Evolutionary conservation across 345 rosid genomes (phyloP).

Genomic region (Anacardium occidentale): DNA sequence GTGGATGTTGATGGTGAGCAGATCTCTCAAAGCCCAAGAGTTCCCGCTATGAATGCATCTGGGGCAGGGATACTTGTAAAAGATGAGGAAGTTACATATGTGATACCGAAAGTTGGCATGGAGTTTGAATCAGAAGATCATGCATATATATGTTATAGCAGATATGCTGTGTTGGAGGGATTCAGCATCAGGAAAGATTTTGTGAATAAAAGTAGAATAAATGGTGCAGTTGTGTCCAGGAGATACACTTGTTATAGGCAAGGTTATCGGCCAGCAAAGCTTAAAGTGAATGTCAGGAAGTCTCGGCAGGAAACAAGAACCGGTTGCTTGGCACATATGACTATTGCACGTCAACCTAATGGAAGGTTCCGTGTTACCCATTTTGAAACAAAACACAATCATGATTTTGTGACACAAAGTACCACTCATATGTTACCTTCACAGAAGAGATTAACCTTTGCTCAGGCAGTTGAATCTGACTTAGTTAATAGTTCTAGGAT

Average conservation of each 20-base stretch:
- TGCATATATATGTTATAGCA: constrained; percentile 32
- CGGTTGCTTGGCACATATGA: constrained; percentile 46
- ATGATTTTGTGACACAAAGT: constrained; percentile 31
- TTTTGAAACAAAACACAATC: constrained; percentile 37
- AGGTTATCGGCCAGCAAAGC: constrained; percentile 31
- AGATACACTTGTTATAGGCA: constrained; percentile 38
- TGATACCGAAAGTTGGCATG: constrained; percentile 29
- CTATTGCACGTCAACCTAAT: constrained; percentile 34
- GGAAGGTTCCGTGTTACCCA: constrained; percentile 36
- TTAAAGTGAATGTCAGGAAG: constrained; percentile 27
- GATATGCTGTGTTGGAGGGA: constrained; percentile 36
- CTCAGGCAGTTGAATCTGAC: constrained; percentile 38
- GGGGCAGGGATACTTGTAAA: constrained; percentile 7
- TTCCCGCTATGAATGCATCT: constrained; percentile 4
- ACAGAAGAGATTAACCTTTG: constrained; percentile 34
- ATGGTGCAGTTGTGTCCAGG: constrained; percentile 34
- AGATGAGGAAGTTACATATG: constrained; percentile 20
- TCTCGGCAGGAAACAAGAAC: constrained; percentile 35
- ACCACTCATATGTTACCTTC: constrained; percentile 35
- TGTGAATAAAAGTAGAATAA: constrained; percentile 35
- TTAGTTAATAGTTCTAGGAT: constrained; percentile 22
- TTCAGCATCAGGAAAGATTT: constrained; percentile 40
- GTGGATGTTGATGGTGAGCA: constrained; percentile 12
- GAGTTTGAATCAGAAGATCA: constrained; percentile 41
- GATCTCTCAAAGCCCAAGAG: constrained; percentile 16